Base-by-base conservation (phyloP, 768 basidiomycete genomes). In the Lentinula guzmanii region DNA sequence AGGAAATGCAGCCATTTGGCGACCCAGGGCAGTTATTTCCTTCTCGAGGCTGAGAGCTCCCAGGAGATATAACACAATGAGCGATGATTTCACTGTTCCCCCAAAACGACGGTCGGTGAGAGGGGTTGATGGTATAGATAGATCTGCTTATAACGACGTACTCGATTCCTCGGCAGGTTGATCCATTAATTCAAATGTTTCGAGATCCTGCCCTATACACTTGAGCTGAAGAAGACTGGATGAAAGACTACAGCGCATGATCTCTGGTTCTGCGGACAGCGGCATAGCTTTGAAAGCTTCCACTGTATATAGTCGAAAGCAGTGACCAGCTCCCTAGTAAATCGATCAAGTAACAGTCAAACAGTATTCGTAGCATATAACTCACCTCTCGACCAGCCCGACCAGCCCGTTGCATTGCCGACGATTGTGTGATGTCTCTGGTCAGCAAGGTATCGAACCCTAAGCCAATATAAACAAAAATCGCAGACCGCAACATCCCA, bases 281-380 rank as follows among this genome's bases (percentile, higher is more conserved):
- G 77, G 74, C 81, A 98, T 83, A 10, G 74, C 72, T 50, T 82
- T 77, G 73, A 90, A 98, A 4, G 85, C 82, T 3, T 84, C 79
- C 70, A 95, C 90, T 0, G 96, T 94, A 74, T 96, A 99, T 11
- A 99, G 76, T 24, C 97, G 85, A 75, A 91, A 99, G 73, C 97
- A 99, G 52, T 82, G 78, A 7, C 97, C 97, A 35, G 79, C 75
- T 4, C 91, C 87, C 90, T 93, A 62, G 33, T 28, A 16, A 11
- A 21, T 60, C 13, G 56, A 41, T 62, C 43, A 61, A 39, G 9
- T 24, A 6, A 42, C 34, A 9, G 34, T 33, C 39, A 21, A 39
- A 11, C 1, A 15, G 24, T 18, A 42, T 43, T 21, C 9, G n/a
- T 31, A n/a, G 3, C 31, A 21, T 13, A 31, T 15, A 5, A 3